A percentile compares a stretch with the other conserved stretches of the same genome.
Evolutionary conservation across 352 stramenopile species (phyloP).

Genomic region (Pythium brachiatum): DNA sequence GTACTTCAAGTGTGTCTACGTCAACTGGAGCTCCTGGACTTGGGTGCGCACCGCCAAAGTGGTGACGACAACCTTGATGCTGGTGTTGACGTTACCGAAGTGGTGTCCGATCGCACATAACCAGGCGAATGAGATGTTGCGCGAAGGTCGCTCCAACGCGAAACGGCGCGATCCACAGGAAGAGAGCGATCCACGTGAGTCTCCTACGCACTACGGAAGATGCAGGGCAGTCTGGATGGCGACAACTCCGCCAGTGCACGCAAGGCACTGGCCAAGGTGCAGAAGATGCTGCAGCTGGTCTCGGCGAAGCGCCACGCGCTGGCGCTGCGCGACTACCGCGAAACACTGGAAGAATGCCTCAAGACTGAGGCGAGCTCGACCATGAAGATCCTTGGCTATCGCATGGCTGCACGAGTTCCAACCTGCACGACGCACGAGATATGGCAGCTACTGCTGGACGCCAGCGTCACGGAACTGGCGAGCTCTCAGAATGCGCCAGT

Average conservation of each 20-base stretch:
- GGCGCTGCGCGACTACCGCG: slow-evolving; percentile 55
- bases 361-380: slow-evolving; percentile 50
- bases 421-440: slow-evolving; percentile 58
- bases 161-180: slow-evolving; percentile 1
- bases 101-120: too few relatives aligned
- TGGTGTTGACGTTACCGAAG: too few relatives aligned
- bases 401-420: slow-evolving; percentile 50
- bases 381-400: slow-evolving; percentile 74
- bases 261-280: slow-evolving; percentile 51
- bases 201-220: too few relatives aligned
- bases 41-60: too few relatives aligned
- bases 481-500: slow-evolving; percentile 56
- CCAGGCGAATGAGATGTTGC: neutral
- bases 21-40: too few relatives aligned
- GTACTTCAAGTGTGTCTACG: too few relatives aligned
- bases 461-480: slow-evolving; percentile 61
- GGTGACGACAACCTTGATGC: too few relatives aligned
- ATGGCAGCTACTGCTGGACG: slow-evolving; percentile 64
- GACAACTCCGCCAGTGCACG: slow-evolving; percentile 47
- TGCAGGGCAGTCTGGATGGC: slow-evolving; percentile 47
- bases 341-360: slow-evolving; percentile 67
- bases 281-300: slow-evolving; percentile 60
- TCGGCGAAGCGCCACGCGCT: slow-evolving; percentile 51
- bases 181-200: too few relatives aligned
- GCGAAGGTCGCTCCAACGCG: slow-evolving; percentile 10